Evolutionary conservation across 148 eudicot species (phyloP).

Genomic region (Rhododendron henanense): DNA sequence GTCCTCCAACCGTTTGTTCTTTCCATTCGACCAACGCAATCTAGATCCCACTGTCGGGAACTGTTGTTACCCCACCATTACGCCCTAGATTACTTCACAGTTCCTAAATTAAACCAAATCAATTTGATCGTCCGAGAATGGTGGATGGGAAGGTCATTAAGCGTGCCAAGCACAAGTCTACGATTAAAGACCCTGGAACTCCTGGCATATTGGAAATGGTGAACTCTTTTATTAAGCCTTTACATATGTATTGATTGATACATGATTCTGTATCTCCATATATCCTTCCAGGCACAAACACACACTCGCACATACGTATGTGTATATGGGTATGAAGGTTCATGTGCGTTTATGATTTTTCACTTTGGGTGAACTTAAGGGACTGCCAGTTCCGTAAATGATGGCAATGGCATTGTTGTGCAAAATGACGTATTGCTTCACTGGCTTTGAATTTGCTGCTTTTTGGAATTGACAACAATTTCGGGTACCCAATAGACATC

Average conservation of each 20-base stretch:
- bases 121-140: conserved; percentile 19
- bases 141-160: conserved; percentile 43
- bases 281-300: background rate
- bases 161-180: conserved; percentile 55
- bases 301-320: background rate
- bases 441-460: background rate
- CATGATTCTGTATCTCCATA: background rate
- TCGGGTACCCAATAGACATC: no score
- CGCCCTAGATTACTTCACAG: conserved; percentile 10
- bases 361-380: background rate
- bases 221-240: background rate
- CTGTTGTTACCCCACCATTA: no score
- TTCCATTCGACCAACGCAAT: no score
- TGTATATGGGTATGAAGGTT: background rate
- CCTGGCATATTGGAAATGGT: conserved; percentile 61
- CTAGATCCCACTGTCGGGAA: no score
- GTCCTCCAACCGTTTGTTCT: no score
- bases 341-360: background rate
- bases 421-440: background rate
- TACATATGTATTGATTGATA: background rate
- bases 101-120: background rate
- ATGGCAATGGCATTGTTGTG: background rate
- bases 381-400: background rate
- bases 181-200: conserved; percentile 50
- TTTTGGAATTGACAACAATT: background rate